Conservation (phyloP, 148 eudicot species). For the Agrostemma githago region DNA sequence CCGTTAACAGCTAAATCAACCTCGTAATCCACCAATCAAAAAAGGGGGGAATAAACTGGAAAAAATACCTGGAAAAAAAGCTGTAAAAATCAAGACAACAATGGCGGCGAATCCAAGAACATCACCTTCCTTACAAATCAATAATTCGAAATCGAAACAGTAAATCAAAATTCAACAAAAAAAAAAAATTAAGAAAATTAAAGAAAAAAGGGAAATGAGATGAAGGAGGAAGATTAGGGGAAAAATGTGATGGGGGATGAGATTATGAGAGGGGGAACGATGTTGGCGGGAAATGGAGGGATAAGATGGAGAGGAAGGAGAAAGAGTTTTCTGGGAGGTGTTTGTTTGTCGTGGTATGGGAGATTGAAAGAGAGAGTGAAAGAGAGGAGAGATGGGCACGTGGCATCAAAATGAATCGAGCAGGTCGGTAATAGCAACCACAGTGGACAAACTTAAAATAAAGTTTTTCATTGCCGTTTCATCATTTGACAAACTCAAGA, state of each 20-base stretch:
- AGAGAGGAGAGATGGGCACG: slow-evolving; percentile 12
- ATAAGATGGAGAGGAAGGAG: not conserved
- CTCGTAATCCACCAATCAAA: not conserved
- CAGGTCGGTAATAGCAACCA: too few relatives aligned
- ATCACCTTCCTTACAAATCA: not conserved
- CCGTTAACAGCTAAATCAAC: not conserved
- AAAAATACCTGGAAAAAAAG: not conserved
- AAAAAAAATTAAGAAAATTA: not conserved
- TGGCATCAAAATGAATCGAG: not conserved
- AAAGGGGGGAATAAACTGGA: not conserved
- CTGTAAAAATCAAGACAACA: not conserved
- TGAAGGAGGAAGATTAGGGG: not conserved
- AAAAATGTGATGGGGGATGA: not conserved
- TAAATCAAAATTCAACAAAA: not conserved
- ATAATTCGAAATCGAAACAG: not conserved
- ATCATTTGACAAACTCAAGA: too few relatives aligned
- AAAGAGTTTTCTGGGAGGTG: not conserved
- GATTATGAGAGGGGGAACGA: not conserved
- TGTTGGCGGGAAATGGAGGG: slow-evolving; percentile 3
- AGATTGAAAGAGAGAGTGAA: not conserved
- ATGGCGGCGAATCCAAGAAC: not conserved
- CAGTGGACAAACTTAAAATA: too few relatives aligned
- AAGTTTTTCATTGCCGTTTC: too few relatives aligned
- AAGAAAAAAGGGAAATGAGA: not conserved
- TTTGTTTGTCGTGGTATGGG: not conserved